These are phyloP conservation scores for Lophiostoma macrostomum DNA, from an alignment of 495 filamentous ascomycete species.

Conservation along the genomic window DNA sequence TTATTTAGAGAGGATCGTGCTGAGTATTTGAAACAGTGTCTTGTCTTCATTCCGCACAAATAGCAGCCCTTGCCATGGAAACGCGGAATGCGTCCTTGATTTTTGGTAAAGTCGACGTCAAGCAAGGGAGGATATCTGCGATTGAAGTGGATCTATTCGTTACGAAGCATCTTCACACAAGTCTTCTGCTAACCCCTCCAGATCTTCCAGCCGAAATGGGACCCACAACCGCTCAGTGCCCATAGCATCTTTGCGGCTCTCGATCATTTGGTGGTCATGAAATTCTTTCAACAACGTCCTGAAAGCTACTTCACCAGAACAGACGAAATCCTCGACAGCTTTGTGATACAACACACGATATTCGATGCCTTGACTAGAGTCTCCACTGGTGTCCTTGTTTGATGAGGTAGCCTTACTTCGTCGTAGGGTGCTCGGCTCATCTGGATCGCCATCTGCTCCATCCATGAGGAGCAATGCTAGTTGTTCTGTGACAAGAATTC, in stretches of 20 bases:
- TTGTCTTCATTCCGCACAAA: too few species aligned
- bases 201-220: conserved; percentile 81
- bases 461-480: conserved; percentile 46
- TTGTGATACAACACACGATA: conserved; percentile 91
- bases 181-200: conserved; percentile 87
- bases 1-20: too few species aligned
- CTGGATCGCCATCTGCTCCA: conserved; percentile 40
- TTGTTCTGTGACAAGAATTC: conserved; percentile 78
- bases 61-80: too few species aligned
- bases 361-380: conserved; percentile 62
- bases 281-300: conserved; percentile 93
- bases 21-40: too few species aligned
- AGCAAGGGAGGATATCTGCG: too few species aligned
- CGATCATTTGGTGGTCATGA: conserved; percentile 95
- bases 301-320: conserved; percentile 93
- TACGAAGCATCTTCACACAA: conserved; percentile 18
- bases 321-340: conserved; percentile 93
- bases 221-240: conserved; percentile 83
- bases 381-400: neutral
- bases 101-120: neutral
- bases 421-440: conserved; percentile 37
- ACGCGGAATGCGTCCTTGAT: neutral
- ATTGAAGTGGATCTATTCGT: neutral
- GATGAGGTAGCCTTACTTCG: conserved; percentile 16
- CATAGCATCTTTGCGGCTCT: conserved; percentile 74